These are phyloP conservation scores for Fraxinus xanthoxyloides DNA, from an alignment of 305 asterid genomes.

Conservation along the genomic window DNA sequence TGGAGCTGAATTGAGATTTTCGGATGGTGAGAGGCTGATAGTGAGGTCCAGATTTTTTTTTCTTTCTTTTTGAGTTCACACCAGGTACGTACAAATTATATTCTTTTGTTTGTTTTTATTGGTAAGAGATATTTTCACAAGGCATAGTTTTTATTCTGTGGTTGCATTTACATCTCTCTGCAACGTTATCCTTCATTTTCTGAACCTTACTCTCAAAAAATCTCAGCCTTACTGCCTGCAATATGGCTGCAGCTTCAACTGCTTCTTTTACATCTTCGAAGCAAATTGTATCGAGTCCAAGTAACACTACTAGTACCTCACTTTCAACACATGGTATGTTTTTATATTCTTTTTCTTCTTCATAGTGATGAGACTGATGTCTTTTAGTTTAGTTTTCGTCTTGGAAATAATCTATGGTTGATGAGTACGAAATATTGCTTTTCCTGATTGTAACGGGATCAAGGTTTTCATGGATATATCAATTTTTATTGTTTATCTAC, in stretches of 20 bases:
- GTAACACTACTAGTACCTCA: slow-evolving; percentile 21
- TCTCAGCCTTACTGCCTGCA: background rate
- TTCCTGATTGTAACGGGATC: background rate
- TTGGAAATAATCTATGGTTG: background rate
- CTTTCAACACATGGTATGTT: slow-evolving; percentile 30
- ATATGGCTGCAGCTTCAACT: slow-evolving; percentile 16
- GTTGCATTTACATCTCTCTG: slow-evolving; percentile 7
- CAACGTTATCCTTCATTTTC: background rate
- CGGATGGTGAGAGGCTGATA: background rate
- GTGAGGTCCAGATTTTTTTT: background rate
- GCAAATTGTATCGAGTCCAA: slow-evolving; percentile 35
- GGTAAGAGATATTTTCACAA: background rate
- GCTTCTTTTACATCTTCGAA: slow-evolving; percentile 25
- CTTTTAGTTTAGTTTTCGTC: background rate
- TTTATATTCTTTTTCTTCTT: background rate
- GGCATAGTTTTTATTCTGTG: slow-evolving; percentile 11
- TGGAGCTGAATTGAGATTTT: background rate
- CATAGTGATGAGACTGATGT: background rate
- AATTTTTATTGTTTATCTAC: background rate
- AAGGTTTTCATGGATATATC: background rate
- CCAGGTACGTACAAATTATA: background rate
- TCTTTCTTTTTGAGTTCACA: background rate
- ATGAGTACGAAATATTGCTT: background rate
- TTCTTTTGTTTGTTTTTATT: background rate
- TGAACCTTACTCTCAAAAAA: background rate